Evolutionary conservation across 2,329 filamentous ascomycete genomes (phyloP), one percentile per base, ranked within the genome.

Genomic region (Colletotrichum lupini): DNA sequence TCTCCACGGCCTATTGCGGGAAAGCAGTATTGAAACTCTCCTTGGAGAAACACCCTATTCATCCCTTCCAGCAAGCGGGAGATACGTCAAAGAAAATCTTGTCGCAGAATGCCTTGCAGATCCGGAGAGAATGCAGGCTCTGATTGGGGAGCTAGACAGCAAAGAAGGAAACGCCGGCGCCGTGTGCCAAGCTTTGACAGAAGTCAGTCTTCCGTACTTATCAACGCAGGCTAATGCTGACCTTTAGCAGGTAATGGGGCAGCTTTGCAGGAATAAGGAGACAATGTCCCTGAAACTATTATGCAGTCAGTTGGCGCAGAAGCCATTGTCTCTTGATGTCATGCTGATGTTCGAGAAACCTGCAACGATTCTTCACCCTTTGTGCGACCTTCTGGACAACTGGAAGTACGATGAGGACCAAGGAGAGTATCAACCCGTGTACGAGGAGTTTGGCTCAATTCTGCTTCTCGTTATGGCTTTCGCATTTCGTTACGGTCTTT

Each of bases 81-180:
- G 92, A 71, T 95, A 95, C 77, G 87, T 89, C 59, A 97, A 96
- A 81, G 93, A 97, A 32, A 89, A 91, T 35, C 85, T 99, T 14
- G 89, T 98, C 0, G 88, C 91, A 61, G 92, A 97, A 79, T 98
- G 95, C 75, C 88, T 93, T 60, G 88, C 90, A 12, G 94, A 97
- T 76, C 90, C 92, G 0, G 93, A 95, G 74, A 91, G 92, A 75
- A 91, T 94, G 1, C 93, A 95, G 76, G 89, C 92, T 56, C 86
- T 97, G 37, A 90, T 98, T 53, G 90, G 92, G 52, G 95, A 97
- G 77, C 86, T 99, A 28, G 95, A 98, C 69, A 93, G 92, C 63
- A 95, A 97, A 88, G 94, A 97, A 78, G 96, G 96, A 1, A 98
- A 98, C 81, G 94, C 94, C 2, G 95, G 94, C 2, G 94, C 95